phyloP scores from a whole-genome alignment of 1,284 basidiomycete genomes.

The Cutaneotrichosporon sp. region DNA sequence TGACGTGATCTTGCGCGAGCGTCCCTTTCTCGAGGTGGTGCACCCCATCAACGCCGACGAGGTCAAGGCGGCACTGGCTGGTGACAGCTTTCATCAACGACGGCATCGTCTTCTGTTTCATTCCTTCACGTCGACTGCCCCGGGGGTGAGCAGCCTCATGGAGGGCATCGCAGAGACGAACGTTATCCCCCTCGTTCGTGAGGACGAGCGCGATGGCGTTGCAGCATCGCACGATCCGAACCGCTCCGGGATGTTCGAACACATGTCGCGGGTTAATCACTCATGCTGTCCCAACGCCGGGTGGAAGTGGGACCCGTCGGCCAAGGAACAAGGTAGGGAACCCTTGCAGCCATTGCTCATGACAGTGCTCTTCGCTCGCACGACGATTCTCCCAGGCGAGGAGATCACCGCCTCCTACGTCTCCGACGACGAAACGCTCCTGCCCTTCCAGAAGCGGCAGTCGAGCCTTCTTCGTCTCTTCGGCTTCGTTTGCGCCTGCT shows the following conservation, averaged over 20 bases:
- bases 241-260: conserved; percentile 26
- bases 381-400: conserved; percentile 13
- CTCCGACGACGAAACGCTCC: not conserved
- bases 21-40: not conserved
- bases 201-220: not conserved
- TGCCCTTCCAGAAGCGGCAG: not conserved
- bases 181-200: conserved; percentile 5
- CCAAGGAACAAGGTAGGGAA: conserved; percentile 19
- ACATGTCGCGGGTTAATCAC: conserved; percentile 31
- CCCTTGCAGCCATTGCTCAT: conserved; percentile 5
- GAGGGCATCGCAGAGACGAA: conserved; percentile 12
- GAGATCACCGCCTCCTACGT: conserved; percentile 31
- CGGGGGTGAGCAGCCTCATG: not conserved
- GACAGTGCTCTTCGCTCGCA: conserved; percentile 23
- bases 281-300: conserved; percentile 31
- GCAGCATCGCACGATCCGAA: not conserved
- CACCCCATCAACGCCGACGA: not conserved
- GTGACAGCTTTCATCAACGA: not conserved
- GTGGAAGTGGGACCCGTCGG: conserved; percentile 29
- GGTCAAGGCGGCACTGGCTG: not conserved
- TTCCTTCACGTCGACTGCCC: conserved; percentile 2
- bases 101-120: not conserved
- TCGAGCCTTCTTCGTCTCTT: not conserved
- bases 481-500: conserved; percentile 16
- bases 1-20: conserved; percentile 6